Conservation (phyloP, 495 filamentous ascomycete genomes). For the Hypoxylon fuscum region DNA sequence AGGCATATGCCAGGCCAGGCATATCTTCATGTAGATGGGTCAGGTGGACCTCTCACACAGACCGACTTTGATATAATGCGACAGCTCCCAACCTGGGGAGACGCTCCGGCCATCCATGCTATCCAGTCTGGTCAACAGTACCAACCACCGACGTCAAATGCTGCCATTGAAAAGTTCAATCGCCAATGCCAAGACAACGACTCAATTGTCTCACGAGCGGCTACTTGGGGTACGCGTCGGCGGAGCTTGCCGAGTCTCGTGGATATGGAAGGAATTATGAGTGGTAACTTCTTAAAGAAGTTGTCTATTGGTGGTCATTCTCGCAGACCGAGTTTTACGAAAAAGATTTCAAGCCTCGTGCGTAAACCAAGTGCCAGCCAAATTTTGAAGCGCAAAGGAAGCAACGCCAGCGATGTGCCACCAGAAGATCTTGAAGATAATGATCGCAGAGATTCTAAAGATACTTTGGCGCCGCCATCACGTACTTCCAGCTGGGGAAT, state of each 20-base stretch:
- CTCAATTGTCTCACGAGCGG: conserved; percentile 68
- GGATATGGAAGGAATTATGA: conserved; percentile 67
- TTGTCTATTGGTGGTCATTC: conserved; percentile 63
- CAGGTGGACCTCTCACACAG: conserved; percentile 51
- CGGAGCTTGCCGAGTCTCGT: conserved; percentile 65
- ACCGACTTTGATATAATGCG: conserved; percentile 56
- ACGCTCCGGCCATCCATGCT: conserved; percentile 53
- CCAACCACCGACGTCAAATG: conserved; percentile 61
- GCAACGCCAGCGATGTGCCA: conserved; percentile 52
- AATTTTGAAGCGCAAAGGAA: conserved; percentile 55
- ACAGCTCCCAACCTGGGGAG: conserved; percentile 57
- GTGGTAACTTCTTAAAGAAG: conserved; percentile 69
- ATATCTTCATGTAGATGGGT: conserved; percentile 51
- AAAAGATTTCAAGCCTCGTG: conserved; percentile 61
- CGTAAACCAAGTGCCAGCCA: conserved; percentile 62
- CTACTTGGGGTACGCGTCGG: conserved; percentile 77
- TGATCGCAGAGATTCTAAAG: conserved; percentile 56
- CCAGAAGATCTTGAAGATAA: conserved; percentile 46
- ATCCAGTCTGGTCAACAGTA: conserved; percentile 48
- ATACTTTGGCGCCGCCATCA: conserved; percentile 61
- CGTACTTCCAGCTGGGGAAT: conserved; percentile 65
- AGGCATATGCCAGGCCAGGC: conserved; percentile 54
- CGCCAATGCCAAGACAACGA: conserved; percentile 57
- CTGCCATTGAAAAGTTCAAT: conserved; percentile 60
- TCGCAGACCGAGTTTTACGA: conserved; percentile 53